phyloP scores from a whole-genome alignment of 169 alveolate genomes.

The Plasmodium reichenowi region DNA sequence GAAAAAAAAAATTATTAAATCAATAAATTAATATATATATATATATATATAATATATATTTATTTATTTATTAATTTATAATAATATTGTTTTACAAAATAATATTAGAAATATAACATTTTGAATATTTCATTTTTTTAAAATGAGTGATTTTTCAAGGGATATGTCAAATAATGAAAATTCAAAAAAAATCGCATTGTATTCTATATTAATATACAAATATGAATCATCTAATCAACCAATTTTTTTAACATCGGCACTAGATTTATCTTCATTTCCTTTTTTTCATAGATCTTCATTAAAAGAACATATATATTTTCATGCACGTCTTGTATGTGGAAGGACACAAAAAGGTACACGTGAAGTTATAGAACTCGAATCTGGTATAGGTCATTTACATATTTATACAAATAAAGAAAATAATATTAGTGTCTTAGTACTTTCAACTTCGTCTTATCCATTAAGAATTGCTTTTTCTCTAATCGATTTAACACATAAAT shows the following conservation, averaged over 20 bases:
- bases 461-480: conserved; percentile 88
- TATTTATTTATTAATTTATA: too few species aligned
- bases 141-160: conserved; percentile 43
- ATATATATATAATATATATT: too few species aligned
- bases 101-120: not conserved
- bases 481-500: conserved; percentile 75
- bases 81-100: too few species aligned
- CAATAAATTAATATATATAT: too few species aligned
- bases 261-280: conserved; percentile 70
- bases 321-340: conserved; percentile 86
- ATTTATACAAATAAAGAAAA: conserved; percentile 45
- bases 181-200: conserved; percentile 54
- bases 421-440: conserved; percentile 75
- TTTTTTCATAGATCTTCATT: conserved; percentile 86
- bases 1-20: too few species aligned
- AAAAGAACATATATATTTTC: conserved; percentile 86
- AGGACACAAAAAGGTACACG: conserved; percentile 90
- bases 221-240: conserved; percentile 43
- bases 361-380: conserved; percentile 90
- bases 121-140: not conserved
- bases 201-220: conserved; percentile 48
- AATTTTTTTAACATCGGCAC: conserved; percentile 45
- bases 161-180: conserved; percentile 34
- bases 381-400: conserved; percentile 87
- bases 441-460: conserved; percentile 86